Evolutionary conservation across 2,329 filamentous ascomycete species (phyloP).

Genomic region (Phyllosticta capitalensis): DNA sequence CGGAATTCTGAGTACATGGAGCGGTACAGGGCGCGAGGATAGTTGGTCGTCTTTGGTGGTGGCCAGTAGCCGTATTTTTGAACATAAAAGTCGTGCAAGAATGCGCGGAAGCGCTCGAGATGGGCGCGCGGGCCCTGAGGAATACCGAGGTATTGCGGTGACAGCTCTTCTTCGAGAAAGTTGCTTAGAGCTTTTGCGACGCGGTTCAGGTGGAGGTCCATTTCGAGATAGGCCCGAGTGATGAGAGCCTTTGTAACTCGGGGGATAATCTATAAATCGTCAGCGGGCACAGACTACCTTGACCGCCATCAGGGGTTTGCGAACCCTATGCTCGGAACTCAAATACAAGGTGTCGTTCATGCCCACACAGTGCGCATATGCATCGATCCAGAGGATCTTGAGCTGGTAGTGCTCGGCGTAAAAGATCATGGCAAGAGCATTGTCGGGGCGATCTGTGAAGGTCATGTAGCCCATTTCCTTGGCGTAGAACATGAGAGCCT

Average conservation of each 20-base stretch:
- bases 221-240: conserved; percentile 51
- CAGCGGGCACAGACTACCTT: not conserved
- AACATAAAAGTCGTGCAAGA: conserved; percentile 57
- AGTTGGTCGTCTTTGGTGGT: conserved; percentile 43
- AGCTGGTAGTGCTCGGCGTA: conserved; percentile 59
- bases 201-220: conserved; percentile 53
- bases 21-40: conserved; percentile 49
- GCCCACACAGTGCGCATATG: conserved; percentile 69
- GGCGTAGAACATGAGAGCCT: conserved; percentile 56
- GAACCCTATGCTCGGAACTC: conserved; percentile 53
- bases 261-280: conserved; percentile 25
- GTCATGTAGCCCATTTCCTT: conserved; percentile 61
- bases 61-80: conserved; percentile 64
- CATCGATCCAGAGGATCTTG: conserved; percentile 58
- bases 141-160: conserved; percentile 56
- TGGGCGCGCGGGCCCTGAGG: conserved; percentile 53
- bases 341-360: conserved; percentile 56
- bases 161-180: conserved; percentile 64
- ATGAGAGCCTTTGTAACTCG: conserved; percentile 55
- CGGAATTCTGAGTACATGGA: conserved; percentile 62
- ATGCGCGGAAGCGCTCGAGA: conserved; percentile 62
- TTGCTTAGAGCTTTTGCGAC: conserved; percentile 45
- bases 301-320: conserved; percentile 18
- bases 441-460: conserved; percentile 54
- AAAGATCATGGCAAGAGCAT: conserved; percentile 58